Evolutionary conservation across 768 basidiomycete species (phyloP), one percentile per base, ranked within the genome.

Genomic region (Lyophyllum semitale): DNA sequence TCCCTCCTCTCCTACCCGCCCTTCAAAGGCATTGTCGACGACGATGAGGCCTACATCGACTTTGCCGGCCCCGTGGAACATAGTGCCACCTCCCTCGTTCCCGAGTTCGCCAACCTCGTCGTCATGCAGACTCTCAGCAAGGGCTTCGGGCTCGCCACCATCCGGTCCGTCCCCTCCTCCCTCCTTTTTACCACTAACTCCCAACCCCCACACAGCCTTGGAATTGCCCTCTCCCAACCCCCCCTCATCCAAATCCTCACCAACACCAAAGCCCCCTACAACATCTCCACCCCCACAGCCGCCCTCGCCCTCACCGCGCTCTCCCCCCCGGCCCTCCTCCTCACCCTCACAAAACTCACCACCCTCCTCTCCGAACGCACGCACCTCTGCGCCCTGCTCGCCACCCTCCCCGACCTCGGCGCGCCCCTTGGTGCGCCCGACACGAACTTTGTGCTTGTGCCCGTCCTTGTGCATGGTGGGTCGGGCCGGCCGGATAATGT

Each of bases 121-220:
- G 93, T 99, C n/a, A 85, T 93, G 79, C 97, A 99, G 68, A 98
- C 97, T 2, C 73, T 98, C 33, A 96, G 93, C 72, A 99, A 98
- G 66, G 88, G 94, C 61, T 98, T 98, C 60, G 97, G 96, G 1
- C 77, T 99, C 11, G 97, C 97, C 1, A 95, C 89, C 12, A 97
- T 99, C 64, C 82, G 97, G 93, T 95, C 64, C 63, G 85, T 66
- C 17, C n/a, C n/a, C n/a, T n/a, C 75, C 51, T 63, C 74, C 1
- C n/a, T n/a, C n/a, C n/a, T n/a, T n/a, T n/a, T n/a, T n/a, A n/a
- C n/a, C n/a, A n/a, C n/a, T n/a, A n/a, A n/a, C n/a, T n/a, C n/a
- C n/a, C n/a, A n/a, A n/a, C n/a, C 27, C 22, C 30, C 0, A 15
- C 29, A 7, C 65, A 97, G 94, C 44, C 78, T 99, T 23, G 97